Percentiles rank a stretch among this genome's conserved stretches.
Conservation (phyloP, 306 rosid genomes). For the Vigna mungo region DNA sequence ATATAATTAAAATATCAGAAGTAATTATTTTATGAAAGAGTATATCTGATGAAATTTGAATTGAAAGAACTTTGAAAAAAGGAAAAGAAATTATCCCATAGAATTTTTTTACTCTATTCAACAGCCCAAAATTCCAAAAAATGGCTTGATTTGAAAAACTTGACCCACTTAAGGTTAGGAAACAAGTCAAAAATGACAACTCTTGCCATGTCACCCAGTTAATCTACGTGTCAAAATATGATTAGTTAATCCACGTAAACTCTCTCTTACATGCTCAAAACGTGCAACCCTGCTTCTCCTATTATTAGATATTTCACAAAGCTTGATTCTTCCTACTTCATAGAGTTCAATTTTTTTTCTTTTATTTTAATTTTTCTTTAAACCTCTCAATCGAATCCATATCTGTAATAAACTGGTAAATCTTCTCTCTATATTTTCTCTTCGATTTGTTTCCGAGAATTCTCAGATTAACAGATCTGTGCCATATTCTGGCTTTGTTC, state of each 20-base stretch:
- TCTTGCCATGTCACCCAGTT: not conserved
- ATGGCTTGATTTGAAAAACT: not conserved
- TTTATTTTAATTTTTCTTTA: not conserved
- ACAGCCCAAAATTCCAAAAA: not conserved
- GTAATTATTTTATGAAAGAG: too few species aligned
- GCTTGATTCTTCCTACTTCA: not conserved
- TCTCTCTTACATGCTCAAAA: not conserved
- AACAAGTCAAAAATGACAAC: constrained; percentile 7
- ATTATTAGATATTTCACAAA: not conserved
- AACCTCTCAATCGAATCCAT: not conserved
- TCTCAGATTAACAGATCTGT: constrained; percentile 14
- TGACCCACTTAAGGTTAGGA: not conserved
- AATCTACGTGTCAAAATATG: not conserved
- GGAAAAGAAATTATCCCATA: too few species aligned
- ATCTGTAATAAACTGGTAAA: constrained; percentile 33
- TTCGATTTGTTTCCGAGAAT: not conserved
- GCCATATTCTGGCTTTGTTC: not conserved
- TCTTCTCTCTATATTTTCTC: not conserved
- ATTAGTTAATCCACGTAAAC: constrained; percentile 27
- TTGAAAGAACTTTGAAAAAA: too few species aligned
- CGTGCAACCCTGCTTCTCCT: not conserved
- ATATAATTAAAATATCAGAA: too few species aligned
- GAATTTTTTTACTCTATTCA: too few species aligned
- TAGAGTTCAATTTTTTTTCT: not conserved
- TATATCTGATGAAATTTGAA: too few species aligned